Evolutionary conservation across 2,329 filamentous ascomycete species (phyloP), one percentile per base, ranked within the genome.

Genomic region (Penicillium sp.): DNA sequence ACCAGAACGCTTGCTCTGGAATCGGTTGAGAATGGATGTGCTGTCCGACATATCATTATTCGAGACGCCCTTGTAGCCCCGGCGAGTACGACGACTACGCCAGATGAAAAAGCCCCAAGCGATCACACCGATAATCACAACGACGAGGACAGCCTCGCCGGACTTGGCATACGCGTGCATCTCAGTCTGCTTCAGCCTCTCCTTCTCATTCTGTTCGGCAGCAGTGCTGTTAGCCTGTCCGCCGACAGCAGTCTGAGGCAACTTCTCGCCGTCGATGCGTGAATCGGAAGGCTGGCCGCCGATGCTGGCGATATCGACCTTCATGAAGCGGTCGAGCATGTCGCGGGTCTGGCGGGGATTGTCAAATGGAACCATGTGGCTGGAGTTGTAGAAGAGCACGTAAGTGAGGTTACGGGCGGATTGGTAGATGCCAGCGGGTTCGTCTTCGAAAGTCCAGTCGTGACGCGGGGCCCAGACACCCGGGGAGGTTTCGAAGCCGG

Each of bases 331-430:
- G 75, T 99, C 93, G 16, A 99, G 86, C 94, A 99, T 99, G 73
- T 97, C 94, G 60, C 93, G 86, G 21, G 87, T 89, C 59, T 92
- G 88, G 47, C 91, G 87, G 1, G 93, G 88, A 67, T 89, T 90
- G 75, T 99, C 93, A 70, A 94, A 97, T 0, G 94, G 95, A 1
- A 99, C 94, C 94, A 99, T 99, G 75, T 99, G 94, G 49, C 90
- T 96, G 16, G 91, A 87, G 74, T 99, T 96, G 80, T 96, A 91
- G 77, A 97, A 96, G 40, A 95, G 82, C 33, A 99, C 87, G 71
- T 99, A 99, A 0, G 94, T 97, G 60, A 99, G 78, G 76, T 99
- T 99, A 63, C 95, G 87, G 2, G 94, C 93, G 72, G 92, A 86
- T 75, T 99, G 95, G 81, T 93, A 99, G 70, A 95, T 91, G 25